A percentile compares a stretch with the other conserved stretches of the same genome.
phyloP scores from a whole-genome alignment of 179 eudicot genomes.

The Dionaea muscipula region DNA sequence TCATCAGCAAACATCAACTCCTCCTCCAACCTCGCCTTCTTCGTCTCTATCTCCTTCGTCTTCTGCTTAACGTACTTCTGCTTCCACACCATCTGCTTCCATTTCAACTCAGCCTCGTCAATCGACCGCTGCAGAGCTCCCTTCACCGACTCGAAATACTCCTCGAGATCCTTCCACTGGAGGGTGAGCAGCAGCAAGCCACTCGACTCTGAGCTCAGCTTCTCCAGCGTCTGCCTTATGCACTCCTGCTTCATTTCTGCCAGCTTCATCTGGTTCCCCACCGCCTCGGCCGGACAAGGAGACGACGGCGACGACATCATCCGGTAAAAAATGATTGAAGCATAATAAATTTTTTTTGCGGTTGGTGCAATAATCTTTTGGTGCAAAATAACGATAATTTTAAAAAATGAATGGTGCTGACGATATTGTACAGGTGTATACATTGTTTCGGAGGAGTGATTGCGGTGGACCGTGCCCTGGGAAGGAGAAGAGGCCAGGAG shows the following conservation, averaged over 20 bases:
- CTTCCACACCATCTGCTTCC: slow-evolving; percentile 17
- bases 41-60: slow-evolving; percentile 14
- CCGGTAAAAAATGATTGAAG: too few relatives aligned
- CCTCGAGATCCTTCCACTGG: slow-evolving; percentile 24
- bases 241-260: slow-evolving; percentile 11
- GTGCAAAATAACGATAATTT: too few relatives aligned
- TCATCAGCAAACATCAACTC: slow-evolving; percentile 10
- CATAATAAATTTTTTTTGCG: too few relatives aligned
- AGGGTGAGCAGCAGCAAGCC: slow-evolving; percentile 13
- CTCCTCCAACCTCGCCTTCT: slow-evolving; percentile 9
- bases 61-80: slow-evolving; percentile 9
- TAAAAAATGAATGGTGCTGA: too few relatives aligned
- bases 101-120: slow-evolving; percentile 12
- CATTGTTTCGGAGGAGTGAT: too few relatives aligned
- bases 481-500: too few relatives aligned
- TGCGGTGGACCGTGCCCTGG: too few relatives aligned
- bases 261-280: background rate
- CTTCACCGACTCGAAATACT: slow-evolving; percentile 12
- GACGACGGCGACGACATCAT: too few relatives aligned
- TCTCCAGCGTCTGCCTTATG: slow-evolving; percentile 17
- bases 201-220: slow-evolving; percentile 10
- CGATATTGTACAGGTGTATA: too few relatives aligned
- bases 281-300: slow-evolving; percentile 2
- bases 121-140: slow-evolving; percentile 3
- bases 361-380: too few relatives aligned